Evolutionary conservation across 306 rosid genomes (phyloP).

Genomic region (Alnus rubra): DNA sequence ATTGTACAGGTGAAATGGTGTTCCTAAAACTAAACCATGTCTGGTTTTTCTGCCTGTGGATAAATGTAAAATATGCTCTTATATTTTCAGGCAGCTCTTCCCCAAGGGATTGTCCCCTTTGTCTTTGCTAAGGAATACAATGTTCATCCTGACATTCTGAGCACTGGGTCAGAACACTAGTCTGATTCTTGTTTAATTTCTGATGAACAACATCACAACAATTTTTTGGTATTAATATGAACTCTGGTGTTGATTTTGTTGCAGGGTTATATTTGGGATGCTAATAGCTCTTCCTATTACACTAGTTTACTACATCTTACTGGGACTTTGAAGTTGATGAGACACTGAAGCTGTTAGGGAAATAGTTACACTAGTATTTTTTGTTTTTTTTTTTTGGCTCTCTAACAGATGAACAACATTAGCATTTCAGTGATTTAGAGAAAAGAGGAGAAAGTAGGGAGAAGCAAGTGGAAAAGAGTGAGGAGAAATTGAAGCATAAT

Average conservation of each 20-base stretch:
- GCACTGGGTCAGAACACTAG: conserved; percentile 72
- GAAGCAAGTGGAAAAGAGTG: not conserved
- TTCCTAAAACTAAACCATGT: not conserved
- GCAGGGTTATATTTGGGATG: conserved; percentile 89
- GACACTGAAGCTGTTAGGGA: not conserved
- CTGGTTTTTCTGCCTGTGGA: not conserved
- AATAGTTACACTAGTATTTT: conserved; percentile 30
- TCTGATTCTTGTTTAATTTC: not conserved
- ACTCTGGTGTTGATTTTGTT: not conserved
- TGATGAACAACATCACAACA: not conserved
- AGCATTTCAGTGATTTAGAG: conserved; percentile 30
- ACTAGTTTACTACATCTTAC: conserved; percentile 70
- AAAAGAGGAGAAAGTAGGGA: conserved; percentile 12
- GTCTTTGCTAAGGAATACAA: conserved; percentile 92
- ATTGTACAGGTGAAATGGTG: conserved; percentile 64
- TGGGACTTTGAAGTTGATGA: conserved; percentile 61
- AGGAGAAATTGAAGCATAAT: conserved; percentile 8
- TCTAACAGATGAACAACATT: conserved; percentile 42
- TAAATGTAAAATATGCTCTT: not conserved
- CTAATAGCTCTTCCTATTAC: conserved; percentile 81
- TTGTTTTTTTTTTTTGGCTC: conserved; percentile 15
- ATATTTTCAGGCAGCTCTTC: conserved; percentile 71
- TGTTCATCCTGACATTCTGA: conserved; percentile 83
- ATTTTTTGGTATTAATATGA: not conserved
- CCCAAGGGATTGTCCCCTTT: conserved; percentile 89